Evolutionary conservation across 2,329 filamentous ascomycete genomes (phyloP).

Genomic region (Penicillium sp.): DNA sequence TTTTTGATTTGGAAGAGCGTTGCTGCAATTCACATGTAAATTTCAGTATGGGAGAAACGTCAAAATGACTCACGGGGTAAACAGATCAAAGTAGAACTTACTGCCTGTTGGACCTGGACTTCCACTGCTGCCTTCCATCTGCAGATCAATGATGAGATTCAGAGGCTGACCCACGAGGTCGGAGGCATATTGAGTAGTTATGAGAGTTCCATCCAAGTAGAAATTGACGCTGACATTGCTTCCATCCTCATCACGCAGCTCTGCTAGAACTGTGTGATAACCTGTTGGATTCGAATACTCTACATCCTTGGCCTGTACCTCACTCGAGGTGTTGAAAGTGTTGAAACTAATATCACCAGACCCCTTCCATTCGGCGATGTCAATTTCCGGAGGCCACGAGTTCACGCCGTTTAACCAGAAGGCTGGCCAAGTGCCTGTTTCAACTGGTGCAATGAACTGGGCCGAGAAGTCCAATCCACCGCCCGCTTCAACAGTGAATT

Average conservation of each 20-base stretch:
- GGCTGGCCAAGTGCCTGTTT: conserved; percentile 59
- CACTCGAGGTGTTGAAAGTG: conserved; percentile 44
- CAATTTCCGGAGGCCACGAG: conserved; percentile 64
- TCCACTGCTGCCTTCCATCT: conserved; percentile 30
- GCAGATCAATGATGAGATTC: conserved; percentile 32
- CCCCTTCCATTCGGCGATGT: conserved; percentile 67
- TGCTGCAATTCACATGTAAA: conserved; percentile 6
- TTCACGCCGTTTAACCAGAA: conserved; percentile 62
- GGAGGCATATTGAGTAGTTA: conserved; percentile 57
- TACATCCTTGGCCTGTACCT: conserved; percentile 54
- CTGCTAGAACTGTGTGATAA: conserved; percentile 58
- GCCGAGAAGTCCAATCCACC: conserved; percentile 47
- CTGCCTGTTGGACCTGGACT: conserved; percentile 18
- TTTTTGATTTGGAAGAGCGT: conserved; percentile 19
- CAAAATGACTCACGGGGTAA: background rate
- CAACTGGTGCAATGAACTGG: conserved; percentile 44
- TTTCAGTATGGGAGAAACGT: background rate
- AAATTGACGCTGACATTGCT: conserved; percentile 59
- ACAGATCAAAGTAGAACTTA: conserved; percentile 1
- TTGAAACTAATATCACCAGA: conserved; percentile 39
- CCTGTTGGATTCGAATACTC: conserved; percentile 50
- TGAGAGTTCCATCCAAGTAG: conserved; percentile 56
- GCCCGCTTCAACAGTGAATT: conserved; percentile 44
- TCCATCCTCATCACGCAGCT: conserved; percentile 58
- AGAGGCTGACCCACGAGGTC: conserved; percentile 55